Percentiles rank a stretch among this genome's conserved stretches.
phyloP scores from a whole-genome alignment of 306 rosid species.

The Inga oerstediana region DNA sequence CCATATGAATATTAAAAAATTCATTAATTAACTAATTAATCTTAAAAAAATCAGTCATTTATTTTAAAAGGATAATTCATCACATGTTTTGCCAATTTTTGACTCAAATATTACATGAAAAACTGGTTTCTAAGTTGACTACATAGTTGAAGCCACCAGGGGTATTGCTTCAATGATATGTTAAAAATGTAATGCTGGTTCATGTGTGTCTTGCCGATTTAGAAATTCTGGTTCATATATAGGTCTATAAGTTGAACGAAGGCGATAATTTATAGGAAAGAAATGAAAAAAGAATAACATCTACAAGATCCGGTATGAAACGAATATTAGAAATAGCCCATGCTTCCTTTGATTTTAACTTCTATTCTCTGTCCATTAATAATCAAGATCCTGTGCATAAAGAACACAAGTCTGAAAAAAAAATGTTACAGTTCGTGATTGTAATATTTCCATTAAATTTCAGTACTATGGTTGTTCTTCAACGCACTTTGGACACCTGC shows the following conservation, averaged over 20 bases:
- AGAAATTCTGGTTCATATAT: neutral
- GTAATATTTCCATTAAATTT: neutral
- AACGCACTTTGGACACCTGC: constrained; percentile 63
- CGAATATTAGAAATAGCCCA: neutral
- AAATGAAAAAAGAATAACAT: neutral
- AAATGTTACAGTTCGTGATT: neutral
- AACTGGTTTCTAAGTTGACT: neutral
- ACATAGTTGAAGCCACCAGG: neutral
- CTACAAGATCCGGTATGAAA: neutral
- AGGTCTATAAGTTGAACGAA: neutral
- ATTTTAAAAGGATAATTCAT: too few relatives aligned
- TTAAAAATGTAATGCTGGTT: too few relatives aligned
- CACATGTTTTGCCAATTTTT: neutral
- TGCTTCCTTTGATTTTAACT: neutral
- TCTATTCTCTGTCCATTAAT: neutral
- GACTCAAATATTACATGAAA: neutral
- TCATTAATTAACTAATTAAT: too few relatives aligned
- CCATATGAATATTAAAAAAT: too few relatives aligned
- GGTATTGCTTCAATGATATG: neutral
- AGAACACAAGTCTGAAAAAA: neutral
- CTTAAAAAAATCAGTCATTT: too few relatives aligned
- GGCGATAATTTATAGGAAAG: neutral
- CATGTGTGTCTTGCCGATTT: too few relatives aligned
- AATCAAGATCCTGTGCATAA: neutral
- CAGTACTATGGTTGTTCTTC: constrained; percentile 37